These are phyloP conservation scores for Selaginella moellendorffii DNA, from an alignment of 75 land plant genomes.

Conservation along the genomic window DNA sequence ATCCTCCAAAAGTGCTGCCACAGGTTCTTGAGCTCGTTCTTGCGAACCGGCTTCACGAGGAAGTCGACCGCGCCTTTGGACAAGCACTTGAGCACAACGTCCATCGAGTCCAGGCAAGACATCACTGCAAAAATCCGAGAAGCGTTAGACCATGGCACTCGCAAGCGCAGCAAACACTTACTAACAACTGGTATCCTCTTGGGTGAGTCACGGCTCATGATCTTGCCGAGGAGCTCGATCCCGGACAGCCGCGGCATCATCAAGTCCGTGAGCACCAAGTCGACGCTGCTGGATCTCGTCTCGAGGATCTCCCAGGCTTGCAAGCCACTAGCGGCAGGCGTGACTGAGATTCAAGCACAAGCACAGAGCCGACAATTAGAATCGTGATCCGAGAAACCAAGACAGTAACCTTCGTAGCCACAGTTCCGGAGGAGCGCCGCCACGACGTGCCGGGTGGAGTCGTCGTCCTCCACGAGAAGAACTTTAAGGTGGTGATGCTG, in stretches of 20 bases:
- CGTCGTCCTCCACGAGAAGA: slow-evolving; percentile 85
- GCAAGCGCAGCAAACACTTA: slow-evolving; percentile 31
- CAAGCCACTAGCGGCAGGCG: slow-evolving; percentile 52
- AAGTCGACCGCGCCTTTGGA: slow-evolving; percentile 94
- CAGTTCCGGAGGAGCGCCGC: slow-evolving; percentile 76
- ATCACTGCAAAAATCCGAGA: slow-evolving; percentile 50
- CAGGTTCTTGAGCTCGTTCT: slow-evolving; percentile 90
- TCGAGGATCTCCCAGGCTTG: slow-evolving; percentile 76
- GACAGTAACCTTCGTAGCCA: slow-evolving; percentile 73
- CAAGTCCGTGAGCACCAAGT: slow-evolving; percentile 76
- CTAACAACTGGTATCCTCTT: slow-evolving; percentile 87
- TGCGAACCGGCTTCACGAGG: slow-evolving; percentile 87
- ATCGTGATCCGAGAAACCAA: no score
- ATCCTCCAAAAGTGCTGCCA: slow-evolving; percentile 99
- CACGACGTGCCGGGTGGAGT: slow-evolving; percentile 80
- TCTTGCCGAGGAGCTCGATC: slow-evolving; percentile 67
- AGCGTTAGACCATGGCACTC: background rate
- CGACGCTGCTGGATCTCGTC: slow-evolving; percentile 39
- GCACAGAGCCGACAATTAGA: background rate
- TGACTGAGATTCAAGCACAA: slow-evolving; percentile 49
- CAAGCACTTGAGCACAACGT: slow-evolving; percentile 75
- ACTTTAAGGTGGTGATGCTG: slow-evolving; percentile 57
- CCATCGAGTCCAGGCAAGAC: slow-evolving; percentile 90
- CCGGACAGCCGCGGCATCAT: slow-evolving; percentile 80
- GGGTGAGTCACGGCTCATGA: slow-evolving; percentile 58